Base-by-base conservation (phyloP, 306 rosid genomes). In the Castanea mollissima region DNA sequence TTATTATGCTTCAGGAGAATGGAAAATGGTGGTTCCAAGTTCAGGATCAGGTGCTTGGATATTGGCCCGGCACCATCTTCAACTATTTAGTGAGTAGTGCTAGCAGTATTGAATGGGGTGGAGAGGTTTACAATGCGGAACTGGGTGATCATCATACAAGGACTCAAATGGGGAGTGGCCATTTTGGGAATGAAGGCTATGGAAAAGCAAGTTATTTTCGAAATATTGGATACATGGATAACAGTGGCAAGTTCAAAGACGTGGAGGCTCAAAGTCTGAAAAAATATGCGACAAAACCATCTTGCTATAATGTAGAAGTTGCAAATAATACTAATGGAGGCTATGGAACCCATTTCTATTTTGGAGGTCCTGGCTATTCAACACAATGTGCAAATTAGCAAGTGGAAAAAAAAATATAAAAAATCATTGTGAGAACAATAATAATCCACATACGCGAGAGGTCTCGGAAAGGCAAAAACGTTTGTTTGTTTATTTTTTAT, bases 91-190 rank as follows among this genome's bases (percentile, higher is more conserved):
- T 0, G 12, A 52, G 71, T 14, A 25, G 79, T 18, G 72, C 74
- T 2, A 20, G 59, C 8, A 0, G 0, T 1, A 2, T 83, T 8
- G 12, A 1, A 5, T 79, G 69, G 69, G 86, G 83, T 18, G 80
- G 86, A 0, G 86, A 83, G 80, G 55, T 83, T 16, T 15, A 21
- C 16, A 75, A 75, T 41, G 3, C 55, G 12, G 6, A 41, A 5
- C 2, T 0, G 10, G 74, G 8, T 1, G 77, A 51, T 15, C 80
- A 2, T 52, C 86, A 83, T 62, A 69, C 86, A 3, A 3, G 18
- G 2, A 83, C 86, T 60, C 77, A 83, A 7, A 83, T 83, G 86
- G 86, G 86, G 35, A 83, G 86, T 20, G 70, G 83, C 23, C 83
- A 74, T 51, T 83, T 83, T 52, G 77, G 83, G 0, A 6, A 4